Base-by-base conservation (phyloP, 2,329 filamentous ascomycete genomes). In the Monosporascus sp. region DNA sequence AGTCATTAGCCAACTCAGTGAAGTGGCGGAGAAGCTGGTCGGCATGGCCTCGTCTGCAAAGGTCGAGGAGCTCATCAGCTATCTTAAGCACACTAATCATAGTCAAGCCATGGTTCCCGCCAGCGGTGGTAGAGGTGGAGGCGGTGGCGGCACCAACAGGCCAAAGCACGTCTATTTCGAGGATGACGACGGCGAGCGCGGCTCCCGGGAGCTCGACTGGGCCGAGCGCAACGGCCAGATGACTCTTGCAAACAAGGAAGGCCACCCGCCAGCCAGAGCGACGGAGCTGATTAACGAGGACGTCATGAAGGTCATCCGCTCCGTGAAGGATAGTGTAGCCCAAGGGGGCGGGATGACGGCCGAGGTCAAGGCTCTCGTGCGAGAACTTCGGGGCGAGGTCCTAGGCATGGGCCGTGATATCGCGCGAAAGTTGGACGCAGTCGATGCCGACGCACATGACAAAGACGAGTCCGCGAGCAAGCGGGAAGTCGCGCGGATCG, bases 371-470 rank as follows among this genome's bases (percentile, higher is more conserved):
- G 86, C 90, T 4, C 79, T 96, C 8, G 89, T 97, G 8, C 86
- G 91, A 24, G 92, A 97, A 65, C 79, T 97, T 37, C 86, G 93
- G 22, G 92, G 91, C 3, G 93, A 97, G 67, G 91, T 97, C 8
- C 79, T 97, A 5, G 92, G 91, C 3, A 97, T 97, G 92, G 93
- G 93, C 4, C 82, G 93, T 53, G 91, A 97, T 60, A 84, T 97
- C 48, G 91, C 88, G 41, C 87, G 90, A 53, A 88, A 91, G 60
- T 80, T 97, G n/a, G 90, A 94, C 57, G 84, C 91, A 57, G 80
- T 84, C 9, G 76, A 73, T 27, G 69, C 66, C 46, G 73, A 79
- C 49, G 65, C 70, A 16, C 69, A 74, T 26, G 75, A 74, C 38
- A 76, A 78, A 40, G 69, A 73, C 1, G 80, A 80, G 52, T 73